These are phyloP conservation scores for Niveomyces coronatus DNA, from an alignment of 2,329 filamentous ascomycete species.

Conservation along the genomic window DNA sequence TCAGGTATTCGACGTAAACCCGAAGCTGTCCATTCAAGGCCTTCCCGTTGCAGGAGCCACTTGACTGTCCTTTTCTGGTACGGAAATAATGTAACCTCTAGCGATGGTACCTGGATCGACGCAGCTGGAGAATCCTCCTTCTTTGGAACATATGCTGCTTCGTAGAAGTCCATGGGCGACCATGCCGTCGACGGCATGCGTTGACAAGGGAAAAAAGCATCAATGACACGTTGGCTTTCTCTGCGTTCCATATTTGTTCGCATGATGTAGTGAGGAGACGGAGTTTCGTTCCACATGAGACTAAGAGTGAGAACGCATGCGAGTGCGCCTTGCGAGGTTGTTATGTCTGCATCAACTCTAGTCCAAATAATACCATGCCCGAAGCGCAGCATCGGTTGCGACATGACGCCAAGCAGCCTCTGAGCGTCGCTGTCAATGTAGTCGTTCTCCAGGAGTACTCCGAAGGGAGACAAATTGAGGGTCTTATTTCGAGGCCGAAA, in stretches of 20 bases:
- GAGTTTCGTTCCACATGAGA: slow-evolving; percentile 34
- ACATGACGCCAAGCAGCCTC: slow-evolving; percentile 11
- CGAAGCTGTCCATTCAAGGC: slow-evolving; percentile 35
- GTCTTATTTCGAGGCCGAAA: slow-evolving; percentile 3
- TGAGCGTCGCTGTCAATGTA: slow-evolving; percentile 3
- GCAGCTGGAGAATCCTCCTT: slow-evolving; percentile 28
- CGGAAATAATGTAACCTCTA: slow-evolving; percentile 49
- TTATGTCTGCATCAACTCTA: slow-evolving; percentile 17
- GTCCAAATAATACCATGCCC: slow-evolving; percentile 26
- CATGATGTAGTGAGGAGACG: slow-evolving; percentile 20
- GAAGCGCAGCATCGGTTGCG: neutral
- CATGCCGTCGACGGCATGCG: slow-evolving; percentile 16
- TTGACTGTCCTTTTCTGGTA: slow-evolving; percentile 62
- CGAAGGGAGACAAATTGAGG: neutral
- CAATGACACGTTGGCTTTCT: slow-evolving; percentile 25
- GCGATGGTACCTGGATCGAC: slow-evolving; percentile 31
- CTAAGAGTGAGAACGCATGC: slow-evolving; percentile 19
- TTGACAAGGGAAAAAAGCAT: slow-evolving; percentile 22
- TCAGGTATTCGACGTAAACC: neutral
- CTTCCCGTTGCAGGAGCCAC: slow-evolving; percentile 61
- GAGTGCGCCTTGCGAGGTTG: slow-evolving; percentile 2
- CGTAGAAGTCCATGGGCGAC: slow-evolving; percentile 54
- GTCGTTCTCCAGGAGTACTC: neutral
- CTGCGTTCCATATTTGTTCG: slow-evolving; percentile 20
- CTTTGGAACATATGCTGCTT: slow-evolving; percentile 52